A percentile compares a stretch with the other conserved stretches of the same genome.
phyloP scores from a whole-genome alignment of 2,329 filamentous ascomycete genomes.

The Fusarium sp. region DNA sequence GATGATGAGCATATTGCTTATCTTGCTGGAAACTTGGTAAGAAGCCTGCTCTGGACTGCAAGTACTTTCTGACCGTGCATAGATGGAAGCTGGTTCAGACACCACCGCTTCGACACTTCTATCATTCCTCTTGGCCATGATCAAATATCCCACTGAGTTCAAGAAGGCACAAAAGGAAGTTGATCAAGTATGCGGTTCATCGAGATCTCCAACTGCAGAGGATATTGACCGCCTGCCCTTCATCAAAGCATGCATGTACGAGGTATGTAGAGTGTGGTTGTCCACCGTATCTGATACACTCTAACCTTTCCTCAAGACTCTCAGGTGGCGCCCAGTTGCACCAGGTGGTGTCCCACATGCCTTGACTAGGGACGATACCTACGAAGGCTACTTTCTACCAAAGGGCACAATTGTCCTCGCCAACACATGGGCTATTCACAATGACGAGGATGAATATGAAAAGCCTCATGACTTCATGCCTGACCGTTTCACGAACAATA shows the following conservation, averaged over 20 bases:
- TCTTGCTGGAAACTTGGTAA: slow-evolving; percentile 2
- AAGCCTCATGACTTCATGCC: not conserved
- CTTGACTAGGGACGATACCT: slow-evolving; percentile 60
- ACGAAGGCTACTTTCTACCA: slow-evolving; percentile 62
- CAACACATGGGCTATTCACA: slow-evolving; percentile 46
- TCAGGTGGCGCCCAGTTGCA: slow-evolving; percentile 55
- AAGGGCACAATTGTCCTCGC: slow-evolving; percentile 57
- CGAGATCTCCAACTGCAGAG: slow-evolving; percentile 48
- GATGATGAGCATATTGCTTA: slow-evolving; percentile 12
- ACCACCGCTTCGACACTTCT: slow-evolving; percentile 37
- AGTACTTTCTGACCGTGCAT: no score
- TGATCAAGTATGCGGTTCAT: slow-evolving; percentile 29
- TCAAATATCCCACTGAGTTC: slow-evolving; percentile 38
- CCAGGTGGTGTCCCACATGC: slow-evolving; percentile 61
- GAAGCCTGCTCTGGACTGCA: no score
- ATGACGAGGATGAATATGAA: slow-evolving; percentile 1
- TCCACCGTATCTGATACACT: no score
- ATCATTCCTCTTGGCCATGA: slow-evolving; percentile 41
- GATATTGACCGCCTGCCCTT: slow-evolving; percentile 37
- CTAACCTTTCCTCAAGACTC: no score
- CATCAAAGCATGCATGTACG: slow-evolving; percentile 42
- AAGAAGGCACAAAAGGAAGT: slow-evolving; percentile 37
- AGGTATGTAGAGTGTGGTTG: no score
- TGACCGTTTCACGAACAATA: not conserved
- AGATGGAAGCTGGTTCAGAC: slow-evolving; percentile 45